Percentiles rank a stretch among this genome's conserved stretches.
These are phyloP conservation scores for Xerocomellus chrysenteron DNA, from an alignment of 768 basidiomycete species.

Conservation along the genomic window DNA sequence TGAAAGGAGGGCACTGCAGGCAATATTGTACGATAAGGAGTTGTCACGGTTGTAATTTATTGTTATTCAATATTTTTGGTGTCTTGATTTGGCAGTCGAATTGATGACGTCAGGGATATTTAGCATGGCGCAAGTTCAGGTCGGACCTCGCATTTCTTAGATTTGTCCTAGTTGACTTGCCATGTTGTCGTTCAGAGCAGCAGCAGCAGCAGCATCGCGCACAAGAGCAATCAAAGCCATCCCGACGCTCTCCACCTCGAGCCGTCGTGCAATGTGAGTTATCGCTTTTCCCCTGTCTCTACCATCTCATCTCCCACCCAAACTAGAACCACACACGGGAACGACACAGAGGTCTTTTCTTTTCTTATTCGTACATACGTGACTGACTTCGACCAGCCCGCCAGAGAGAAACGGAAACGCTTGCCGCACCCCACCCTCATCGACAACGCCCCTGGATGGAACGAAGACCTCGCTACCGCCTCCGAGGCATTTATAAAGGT, in stretches of 20 bases:
- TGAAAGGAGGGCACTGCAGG: too few relatives aligned
- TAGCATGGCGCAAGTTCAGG: background rate
- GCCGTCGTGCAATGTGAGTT: constrained; percentile 8
- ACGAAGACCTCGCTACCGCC: constrained; percentile 58
- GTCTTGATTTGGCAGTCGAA: background rate
- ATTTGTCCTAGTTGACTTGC: background rate
- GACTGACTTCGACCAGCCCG: constrained; percentile 39
- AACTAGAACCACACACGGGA: constrained; percentile 56
- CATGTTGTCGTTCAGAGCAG: constrained; percentile 19
- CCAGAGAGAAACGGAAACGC: constrained; percentile 54
- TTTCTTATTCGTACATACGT: background rate
- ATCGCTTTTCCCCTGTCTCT: background rate
- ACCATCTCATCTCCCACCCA: constrained; percentile 1
- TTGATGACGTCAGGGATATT: constrained; percentile 19
- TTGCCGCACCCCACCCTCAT: constrained; percentile 47
- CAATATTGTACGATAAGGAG: too few relatives aligned
- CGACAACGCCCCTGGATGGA: constrained; percentile 67
- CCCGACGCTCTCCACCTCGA: background rate
- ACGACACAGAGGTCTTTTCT: constrained; percentile 48
- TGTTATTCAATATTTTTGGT: background rate
- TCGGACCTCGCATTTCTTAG: background rate
- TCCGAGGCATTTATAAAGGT: constrained; percentile 72
- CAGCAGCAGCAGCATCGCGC: background rate
- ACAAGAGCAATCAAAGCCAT: background rate
- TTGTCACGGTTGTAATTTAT: too few relatives aligned